Evolutionary conservation across 768 basidiomycete genomes (phyloP), one percentile per base, ranked within the genome.

Genomic region (Daedalea quercina): DNA sequence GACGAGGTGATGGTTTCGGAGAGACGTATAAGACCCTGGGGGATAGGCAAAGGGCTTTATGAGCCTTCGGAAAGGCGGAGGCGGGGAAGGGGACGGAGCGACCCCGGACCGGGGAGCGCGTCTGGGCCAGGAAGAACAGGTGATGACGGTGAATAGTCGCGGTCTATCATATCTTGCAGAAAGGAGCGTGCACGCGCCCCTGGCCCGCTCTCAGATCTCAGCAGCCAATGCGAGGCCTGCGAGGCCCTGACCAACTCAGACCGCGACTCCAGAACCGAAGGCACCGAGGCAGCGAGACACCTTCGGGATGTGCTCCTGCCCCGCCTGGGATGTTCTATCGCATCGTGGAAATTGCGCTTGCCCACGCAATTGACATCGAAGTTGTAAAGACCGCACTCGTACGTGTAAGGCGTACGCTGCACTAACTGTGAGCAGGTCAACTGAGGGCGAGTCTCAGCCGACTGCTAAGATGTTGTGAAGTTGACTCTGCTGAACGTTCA

Each of bases 101-200:
- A 41, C n/a, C 6, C 51, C 60, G 60, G 60, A 56, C 60, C 60
- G 60, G 60, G 41, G 9, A 43, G 31, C 54, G 53, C 44, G 52
- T 44, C 58, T 60, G 55, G 60, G 19, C 56, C 54, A 44, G 46
- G 53, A 15, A 19, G 37, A 40, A 15, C 37, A 40, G 37, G 37
- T 40, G 37, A 40, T 40, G 37, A 17, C 37, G 37, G 37, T 15
- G 4, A 15, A 40, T 19, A 15, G 37, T 6, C 37, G n/a, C n/a
- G 37, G 37, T 40, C 37, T 19, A 40, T 40, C 19, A 7, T 15
- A 7, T 40, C 28, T 31, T 31, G 28, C 28, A 8, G 15, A 40
- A 40, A 40, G 37, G 13, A 40, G 37, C 13, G 37, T 19, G 7
- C 19, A 19, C 7, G 37, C 11, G 28, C 37, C 37, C 37, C 37